Conservation (phyloP, 148 eudicot genomes). For the Cornus kousa region DNA sequence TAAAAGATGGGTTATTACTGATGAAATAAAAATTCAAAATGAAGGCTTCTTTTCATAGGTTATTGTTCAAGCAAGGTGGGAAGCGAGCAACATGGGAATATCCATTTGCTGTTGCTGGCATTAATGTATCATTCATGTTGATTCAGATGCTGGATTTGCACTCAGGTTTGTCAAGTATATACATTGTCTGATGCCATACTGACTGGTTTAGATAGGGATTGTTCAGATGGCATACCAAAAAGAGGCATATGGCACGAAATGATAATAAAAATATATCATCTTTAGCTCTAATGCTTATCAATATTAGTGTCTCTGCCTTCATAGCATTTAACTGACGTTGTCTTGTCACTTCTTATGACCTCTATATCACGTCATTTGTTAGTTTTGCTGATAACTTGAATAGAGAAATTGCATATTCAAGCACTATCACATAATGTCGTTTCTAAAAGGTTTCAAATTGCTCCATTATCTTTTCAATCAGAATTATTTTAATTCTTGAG, state of each 20-base stretch:
- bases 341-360: neutral
- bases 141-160: slow-evolving; percentile 81
- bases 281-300: no score
- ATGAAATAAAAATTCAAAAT: slow-evolving; percentile 32
- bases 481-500: no score
- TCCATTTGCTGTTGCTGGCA: slow-evolving; percentile 97
- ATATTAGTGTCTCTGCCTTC: no score
- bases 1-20: slow-evolving; percentile 16
- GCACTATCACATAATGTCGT: no score
- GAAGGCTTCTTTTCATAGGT: slow-evolving; percentile 73
- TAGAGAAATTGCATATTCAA: no score
- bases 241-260: no score
- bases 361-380: no score
- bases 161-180: slow-evolving; percentile 47
- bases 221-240: neutral
- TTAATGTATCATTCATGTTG: slow-evolving; percentile 85
- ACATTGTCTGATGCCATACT: neutral
- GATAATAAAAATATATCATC: no score
- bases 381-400: no score
- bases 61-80: slow-evolving; percentile 76
- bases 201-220: neutral
- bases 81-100: slow-evolving; percentile 84
- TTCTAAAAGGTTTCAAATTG: no score
- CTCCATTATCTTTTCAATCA: no score
- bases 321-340: neutral